A percentile compares a stretch with the other conserved stretches of the same genome.
Evolutionary conservation across 768 basidiomycete genomes (phyloP).

Genomic region (Suillus ampliporus): DNA sequence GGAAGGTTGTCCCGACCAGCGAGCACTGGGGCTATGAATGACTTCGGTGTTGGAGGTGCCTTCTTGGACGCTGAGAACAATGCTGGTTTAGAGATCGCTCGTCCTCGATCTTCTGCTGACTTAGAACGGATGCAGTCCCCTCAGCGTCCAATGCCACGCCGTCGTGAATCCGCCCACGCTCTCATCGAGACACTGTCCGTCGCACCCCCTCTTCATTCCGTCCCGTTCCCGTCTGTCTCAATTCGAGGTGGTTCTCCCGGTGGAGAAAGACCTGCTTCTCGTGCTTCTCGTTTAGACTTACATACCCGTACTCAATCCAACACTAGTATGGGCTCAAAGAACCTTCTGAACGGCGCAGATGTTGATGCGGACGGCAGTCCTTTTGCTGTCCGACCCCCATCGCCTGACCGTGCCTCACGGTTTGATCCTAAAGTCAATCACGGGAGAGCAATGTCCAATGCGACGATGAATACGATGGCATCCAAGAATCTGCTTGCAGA

Average conservation of each 20-base stretch:
- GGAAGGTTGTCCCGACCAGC: conserved; percentile 60
- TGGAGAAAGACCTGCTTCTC: conserved; percentile 44
- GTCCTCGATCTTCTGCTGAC: conserved; percentile 67
- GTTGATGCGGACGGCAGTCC: conserved; percentile 38
- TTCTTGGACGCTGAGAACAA: conserved; percentile 48
- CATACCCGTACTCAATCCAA: conserved; percentile 57
- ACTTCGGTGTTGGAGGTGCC: conserved; percentile 53
- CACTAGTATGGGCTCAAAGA: conserved; percentile 55
- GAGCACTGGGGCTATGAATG: conserved; percentile 69
- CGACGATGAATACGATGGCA: conserved; percentile 47
- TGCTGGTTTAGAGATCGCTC: conserved; percentile 34
- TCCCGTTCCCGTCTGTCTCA: conserved; percentile 71
- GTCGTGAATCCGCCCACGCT: conserved; percentile 55
- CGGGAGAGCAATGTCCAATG: conserved; percentile 50
- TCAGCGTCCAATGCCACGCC: conserved; percentile 49
- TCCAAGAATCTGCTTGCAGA: conserved; percentile 42
- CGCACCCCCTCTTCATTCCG: conserved; percentile 49
- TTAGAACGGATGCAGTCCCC: conserved; percentile 50
- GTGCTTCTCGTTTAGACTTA: conserved; percentile 39
- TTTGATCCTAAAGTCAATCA: conserved; percentile 48
- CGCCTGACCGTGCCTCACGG: conserved; percentile 46
- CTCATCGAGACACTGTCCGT: conserved; percentile 48
- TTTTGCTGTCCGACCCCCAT: conserved; percentile 42
- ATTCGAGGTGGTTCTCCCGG: conserved; percentile 56
- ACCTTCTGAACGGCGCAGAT: conserved; percentile 46